Evolutionary conservation across 2,329 filamentous ascomycete species (phyloP), one percentile per base, ranked within the genome.

Genomic region (Raffaelea albimanens): DNA sequence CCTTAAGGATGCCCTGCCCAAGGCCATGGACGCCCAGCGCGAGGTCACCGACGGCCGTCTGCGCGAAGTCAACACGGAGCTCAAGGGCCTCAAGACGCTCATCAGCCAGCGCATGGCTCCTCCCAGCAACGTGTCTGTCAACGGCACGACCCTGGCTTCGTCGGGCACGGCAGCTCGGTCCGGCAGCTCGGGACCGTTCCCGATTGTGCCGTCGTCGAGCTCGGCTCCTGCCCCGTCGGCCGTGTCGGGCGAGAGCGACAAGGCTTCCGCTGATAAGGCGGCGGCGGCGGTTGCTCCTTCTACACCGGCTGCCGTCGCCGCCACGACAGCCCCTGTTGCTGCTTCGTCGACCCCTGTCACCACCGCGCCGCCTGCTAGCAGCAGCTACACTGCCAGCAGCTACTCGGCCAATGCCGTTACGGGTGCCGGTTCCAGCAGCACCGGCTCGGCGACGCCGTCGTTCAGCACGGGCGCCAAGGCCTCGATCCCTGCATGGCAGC

Each of bases 81-180:
- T 98, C 58, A 88, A 86, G 71, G 96, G 90, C 62, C 70, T 98
- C 58, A 97, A 96, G 75, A 86, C 87, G 2, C 72, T 98, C 46
- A 80, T 98, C 58, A 70, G 73, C 40, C 78, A 82, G 63, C 68
- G 80, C 51, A 75, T 83, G 73, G 71, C 13, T 44, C 53, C n/a
- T 50, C 19, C 36, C 16, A 40, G 9, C 46, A 44, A 10, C 25
- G 5, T 16, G 34, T 38, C 34, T 5, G 34, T 19, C 7, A 42
- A 33, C 51, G 47, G 52, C 59, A 20, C 43, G 58, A 71, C 70
- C 67, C 44, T 58, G 67, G 50, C 61, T 3, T 10, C 39, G 18
- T n/a, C 34, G 10, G 22, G 11, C 58, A 52, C 47, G 53, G 53
- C n/a, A 59, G 48, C 43, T 47, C 55, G n/a, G n/a, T n/a, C n/a